phyloP scores from a whole-genome alignment of 345 rosid genomes.

The Ceriops zippeliana region DNA sequence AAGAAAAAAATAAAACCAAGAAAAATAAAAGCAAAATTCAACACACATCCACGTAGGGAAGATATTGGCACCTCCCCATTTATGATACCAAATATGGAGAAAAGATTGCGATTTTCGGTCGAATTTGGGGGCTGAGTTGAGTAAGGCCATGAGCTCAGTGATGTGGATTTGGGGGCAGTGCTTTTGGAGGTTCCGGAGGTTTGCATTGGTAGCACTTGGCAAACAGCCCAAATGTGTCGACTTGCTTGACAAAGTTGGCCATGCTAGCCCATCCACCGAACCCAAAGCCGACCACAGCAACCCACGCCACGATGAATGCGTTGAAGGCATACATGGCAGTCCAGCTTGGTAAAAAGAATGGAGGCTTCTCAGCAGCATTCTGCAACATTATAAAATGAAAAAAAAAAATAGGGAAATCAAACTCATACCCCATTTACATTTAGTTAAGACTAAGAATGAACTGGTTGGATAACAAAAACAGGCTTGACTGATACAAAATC shows the following conservation, averaged over 20 bases:
- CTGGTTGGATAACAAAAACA: too few relatives aligned
- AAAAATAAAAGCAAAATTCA: slow-evolving; percentile 28
- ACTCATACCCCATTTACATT: not conserved
- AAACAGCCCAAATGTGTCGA: slow-evolving; percentile 86
- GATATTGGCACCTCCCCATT: slow-evolving; percentile 39
- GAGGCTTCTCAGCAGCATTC: slow-evolving; percentile 98
- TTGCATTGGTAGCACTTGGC: slow-evolving; percentile 99
- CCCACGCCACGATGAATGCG: slow-evolving; percentile 76
- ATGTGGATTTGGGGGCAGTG: slow-evolving; percentile 29
- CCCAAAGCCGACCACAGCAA: slow-evolving; percentile 80
- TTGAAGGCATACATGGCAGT: slow-evolving; percentile 76
- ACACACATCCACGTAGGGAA: slow-evolving; percentile 56
- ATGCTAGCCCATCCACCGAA: slow-evolving; percentile 98
- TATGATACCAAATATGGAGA: slow-evolving; percentile 53
- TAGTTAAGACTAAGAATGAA: not conserved
- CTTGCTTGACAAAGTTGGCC: slow-evolving; percentile 80
- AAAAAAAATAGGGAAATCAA: not conserved
- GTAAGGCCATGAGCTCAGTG: slow-evolving; percentile 25
- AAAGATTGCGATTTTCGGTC: slow-evolving; percentile 2
- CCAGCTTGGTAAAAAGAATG: slow-evolving; percentile 81
- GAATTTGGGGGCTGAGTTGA: not conserved
- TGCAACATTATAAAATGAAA: slow-evolving; percentile 19
- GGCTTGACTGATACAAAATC: not conserved
- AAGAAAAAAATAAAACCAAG: slow-evolving; percentile 6
- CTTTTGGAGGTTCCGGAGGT: slow-evolving; percentile 44